Evolutionary conservation across 257 asterid genomes (phyloP), one percentile per base, ranked within the genome.

Genomic region (Solanum megistacrolobum): DNA sequence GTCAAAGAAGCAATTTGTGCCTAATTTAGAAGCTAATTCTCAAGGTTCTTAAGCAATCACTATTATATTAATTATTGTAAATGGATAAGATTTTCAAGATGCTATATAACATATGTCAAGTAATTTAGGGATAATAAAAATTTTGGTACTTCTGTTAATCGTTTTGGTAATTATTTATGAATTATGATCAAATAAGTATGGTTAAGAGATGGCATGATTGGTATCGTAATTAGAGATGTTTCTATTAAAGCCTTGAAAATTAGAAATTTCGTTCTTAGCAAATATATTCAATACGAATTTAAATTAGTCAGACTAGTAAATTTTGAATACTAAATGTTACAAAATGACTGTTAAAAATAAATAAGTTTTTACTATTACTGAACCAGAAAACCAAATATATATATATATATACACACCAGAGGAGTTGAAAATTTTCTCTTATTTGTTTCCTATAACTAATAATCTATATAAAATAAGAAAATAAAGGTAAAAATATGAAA

Each of bases 251-350:
- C 0, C 3, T 10, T 10, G 4, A n/a, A 65, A 65, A 65, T 65
- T 5, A n/a, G 0, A 65, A 62, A 2, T 32, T 32, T 9, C 1
- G 0, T 72, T 0, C 9, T 32, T 72, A 18, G 0, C 1, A 2
- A 72, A 18, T 32, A 11, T 32, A 32, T 7, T 34, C 14, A 32
- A 69, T 5, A 72, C 0, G 7, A 31, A 72, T 16, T 16, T 72
- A 16, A 32, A 31, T 31, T 72, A 72, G 1, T 72, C 3, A 0
- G 7, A 32, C 2, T 2, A 27, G 1, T 71, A 4, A 16, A 31
- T 14, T 71, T 32, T 16, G 7, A 4, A 32, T 71, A 71, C 3
- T 35, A 2, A 71, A 16, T 16, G 0, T 16, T 32, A 23, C 1
- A 72, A 72, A 72, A 34, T 0, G 0, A 9, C 1, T 9, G 1